phyloP scores from a whole-genome alignment of 2,329 filamentous ascomycete species.

The Paecilomyces formosus region DNA sequence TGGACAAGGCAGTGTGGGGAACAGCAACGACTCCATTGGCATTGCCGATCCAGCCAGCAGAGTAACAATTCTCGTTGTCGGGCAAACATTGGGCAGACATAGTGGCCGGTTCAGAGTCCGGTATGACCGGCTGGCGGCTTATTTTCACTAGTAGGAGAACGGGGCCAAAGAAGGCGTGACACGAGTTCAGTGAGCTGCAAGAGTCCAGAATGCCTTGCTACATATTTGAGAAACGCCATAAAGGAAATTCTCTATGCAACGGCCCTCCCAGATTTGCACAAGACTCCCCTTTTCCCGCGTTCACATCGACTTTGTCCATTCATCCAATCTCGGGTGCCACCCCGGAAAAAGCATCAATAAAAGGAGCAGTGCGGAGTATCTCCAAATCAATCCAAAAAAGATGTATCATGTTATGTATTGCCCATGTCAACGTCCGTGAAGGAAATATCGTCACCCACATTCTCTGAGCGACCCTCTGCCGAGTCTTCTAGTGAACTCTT shows the following conservation, averaged over 20 bases:
- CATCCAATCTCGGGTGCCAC: neutral
- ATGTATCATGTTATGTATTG: conserved; percentile 40
- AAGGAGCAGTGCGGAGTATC: conserved; percentile 5
- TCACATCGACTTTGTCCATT: conserved; percentile 6
- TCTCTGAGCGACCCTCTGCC: conserved; percentile 49
- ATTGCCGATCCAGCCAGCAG: neutral
- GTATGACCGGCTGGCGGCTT: conserved; percentile 8
- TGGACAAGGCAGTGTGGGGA: neutral
- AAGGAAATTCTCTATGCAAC: conserved; percentile 12
- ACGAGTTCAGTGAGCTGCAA: conserved; percentile 12
- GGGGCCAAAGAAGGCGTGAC: conserved; percentile 10
- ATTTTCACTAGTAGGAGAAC: conserved; percentile 9
- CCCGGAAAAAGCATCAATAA: conserved; percentile 12
- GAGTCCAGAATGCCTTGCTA: conserved; percentile 14
- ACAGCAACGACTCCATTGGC: neutral
- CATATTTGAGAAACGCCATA: conserved; percentile 13
- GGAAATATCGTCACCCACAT: conserved; percentile 57
- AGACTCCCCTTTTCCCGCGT: conserved; percentile 11
- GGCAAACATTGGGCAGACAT: conserved; percentile 6
- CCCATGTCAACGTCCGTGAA: conserved; percentile 57
- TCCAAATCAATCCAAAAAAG: conserved; percentile 10
- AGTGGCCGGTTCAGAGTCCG: neutral
- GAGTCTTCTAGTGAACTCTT: conserved; percentile 28
- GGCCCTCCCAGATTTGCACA: conserved; percentile 9
- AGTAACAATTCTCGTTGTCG: neutral